Evolutionary conservation across 2,329 filamentous ascomycete genomes (phyloP).

Genomic region (Pseudogymnoascus sp.): DNA sequence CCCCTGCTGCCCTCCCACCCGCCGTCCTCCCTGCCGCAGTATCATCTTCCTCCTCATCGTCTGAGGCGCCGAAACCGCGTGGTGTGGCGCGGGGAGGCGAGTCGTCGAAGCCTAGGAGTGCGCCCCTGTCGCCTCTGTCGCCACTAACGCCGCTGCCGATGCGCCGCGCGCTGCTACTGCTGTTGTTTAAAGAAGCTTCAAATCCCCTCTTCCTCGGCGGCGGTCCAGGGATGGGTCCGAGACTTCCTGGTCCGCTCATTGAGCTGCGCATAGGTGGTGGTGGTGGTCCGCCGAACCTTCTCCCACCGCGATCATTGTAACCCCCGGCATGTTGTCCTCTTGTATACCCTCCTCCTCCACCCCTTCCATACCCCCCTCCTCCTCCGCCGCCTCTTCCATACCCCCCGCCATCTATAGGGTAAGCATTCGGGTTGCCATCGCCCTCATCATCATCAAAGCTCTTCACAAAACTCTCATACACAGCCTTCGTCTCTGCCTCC

Average conservation of each 20-base stretch:
- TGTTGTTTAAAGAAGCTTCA: slow-evolving; percentile 34
- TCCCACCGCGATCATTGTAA: background rate
- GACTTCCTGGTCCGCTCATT: slow-evolving; percentile 45
- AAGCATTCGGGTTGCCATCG: slow-evolving; percentile 18
- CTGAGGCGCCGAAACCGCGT: slow-evolving; percentile 63
- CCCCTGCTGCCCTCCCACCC: background rate
- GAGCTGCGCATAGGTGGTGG: slow-evolving; percentile 22
- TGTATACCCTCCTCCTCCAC: slow-evolving; percentile 20
- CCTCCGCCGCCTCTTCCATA: slow-evolving; percentile 18
- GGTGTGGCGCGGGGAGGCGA: slow-evolving; percentile 39
- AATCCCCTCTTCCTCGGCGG: slow-evolving; percentile 45
- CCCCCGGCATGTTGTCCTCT: background rate
- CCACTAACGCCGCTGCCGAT: background rate
- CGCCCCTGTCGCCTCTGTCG: slow-evolving; percentile 1
- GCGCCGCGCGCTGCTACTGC: background rate
- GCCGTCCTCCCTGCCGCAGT: slow-evolving; percentile 27
- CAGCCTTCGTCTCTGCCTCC: slow-evolving; percentile 77
- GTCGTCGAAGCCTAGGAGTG: slow-evolving; percentile 8
- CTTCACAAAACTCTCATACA: slow-evolving; percentile 81
- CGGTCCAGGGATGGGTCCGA: slow-evolving; percentile 45
- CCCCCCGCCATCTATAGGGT: slow-evolving; percentile 12
- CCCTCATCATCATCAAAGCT: slow-evolving; percentile 55
- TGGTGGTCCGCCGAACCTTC: background rate
- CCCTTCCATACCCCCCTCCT: slow-evolving; percentile 15
- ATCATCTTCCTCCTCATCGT: slow-evolving; percentile 43